phyloP scores from a whole-genome alignment of 148 eudicot genomes.

The Beta vulgaris region DNA sequence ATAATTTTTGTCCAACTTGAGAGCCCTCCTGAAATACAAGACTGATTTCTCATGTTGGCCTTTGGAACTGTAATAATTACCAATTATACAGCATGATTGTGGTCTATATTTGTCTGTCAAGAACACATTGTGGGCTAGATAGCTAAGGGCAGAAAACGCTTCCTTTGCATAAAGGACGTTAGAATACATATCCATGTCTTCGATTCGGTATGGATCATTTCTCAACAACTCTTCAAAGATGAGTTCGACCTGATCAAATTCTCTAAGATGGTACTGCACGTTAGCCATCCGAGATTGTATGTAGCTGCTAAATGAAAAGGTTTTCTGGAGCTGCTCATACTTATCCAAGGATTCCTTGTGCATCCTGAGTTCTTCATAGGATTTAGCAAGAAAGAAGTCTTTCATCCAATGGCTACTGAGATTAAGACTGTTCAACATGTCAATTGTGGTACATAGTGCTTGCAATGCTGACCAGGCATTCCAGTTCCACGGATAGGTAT shows the following conservation, averaged over 20 bases:
- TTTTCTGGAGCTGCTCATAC: conserved; percentile 71
- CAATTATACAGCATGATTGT: conserved; percentile 93
- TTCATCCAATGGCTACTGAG: conserved; percentile 94
- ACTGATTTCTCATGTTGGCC: conserved; percentile 96
- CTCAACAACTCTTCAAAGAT: conserved; percentile 88
- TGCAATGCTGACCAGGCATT: conserved; percentile 89
- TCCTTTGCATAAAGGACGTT: conserved; percentile 96
- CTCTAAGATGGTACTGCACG: conserved; percentile 78
- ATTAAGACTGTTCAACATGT: conserved; percentile 64
- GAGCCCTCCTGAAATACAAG: conserved; percentile 82
- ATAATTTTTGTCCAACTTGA: conserved; percentile 81
- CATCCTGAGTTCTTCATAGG: conserved; percentile 87
- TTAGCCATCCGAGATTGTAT: conserved; percentile 87
- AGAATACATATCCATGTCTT: conserved; percentile 99
- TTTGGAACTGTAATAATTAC: conserved; percentile 94
- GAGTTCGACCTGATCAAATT: conserved; percentile 85
- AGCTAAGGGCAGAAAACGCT: conserved; percentile 83
- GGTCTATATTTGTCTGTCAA: conserved; percentile 93
- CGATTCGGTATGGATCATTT: conserved; percentile 85
- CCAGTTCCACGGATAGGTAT: conserved; percentile 98
- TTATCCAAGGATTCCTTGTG: conserved; percentile 72
- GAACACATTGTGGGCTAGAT: conserved; percentile 82
- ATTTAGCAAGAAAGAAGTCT: conserved; percentile 85
- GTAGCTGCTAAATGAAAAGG: conserved; percentile 72
- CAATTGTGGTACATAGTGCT: conserved; percentile 70